Conservation (phyloP, 371 early-diverging fungal genomes). For the Mortierella sp. region DNA sequence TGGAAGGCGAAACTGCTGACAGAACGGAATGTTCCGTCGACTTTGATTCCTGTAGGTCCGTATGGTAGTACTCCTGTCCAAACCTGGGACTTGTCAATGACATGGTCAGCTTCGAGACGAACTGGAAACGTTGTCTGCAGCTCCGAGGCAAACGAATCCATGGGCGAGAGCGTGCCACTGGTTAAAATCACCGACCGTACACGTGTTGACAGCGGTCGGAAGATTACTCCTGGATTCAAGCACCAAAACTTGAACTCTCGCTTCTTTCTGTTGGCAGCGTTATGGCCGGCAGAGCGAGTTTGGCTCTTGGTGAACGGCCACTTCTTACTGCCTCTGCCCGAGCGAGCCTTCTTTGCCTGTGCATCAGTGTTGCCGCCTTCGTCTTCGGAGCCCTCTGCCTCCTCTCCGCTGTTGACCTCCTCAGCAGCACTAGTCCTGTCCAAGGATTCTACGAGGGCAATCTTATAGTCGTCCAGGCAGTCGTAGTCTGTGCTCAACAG, state of each 20-base stretch:
- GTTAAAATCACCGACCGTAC: constrained; percentile 81
- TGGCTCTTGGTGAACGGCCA: background rate
- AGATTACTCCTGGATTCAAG: constrained; percentile 73
- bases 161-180: constrained; percentile 88
- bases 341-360: background rate
- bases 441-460: constrained; percentile 56
- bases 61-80: constrained; percentile 38
- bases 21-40: constrained; percentile 27
- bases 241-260: constrained; percentile 63
- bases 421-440: constrained; percentile 13
- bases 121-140: constrained; percentile 57
- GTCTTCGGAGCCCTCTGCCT: constrained; percentile 3
- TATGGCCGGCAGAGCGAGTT: background rate
- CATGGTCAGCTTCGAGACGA: constrained; percentile 34
- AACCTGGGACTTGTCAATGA: constrained; percentile 41
- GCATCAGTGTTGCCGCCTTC: background rate
- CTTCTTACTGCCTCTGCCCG: no score
- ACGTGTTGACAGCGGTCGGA: constrained; percentile 58
- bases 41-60: constrained; percentile 23
- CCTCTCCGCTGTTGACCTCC: background rate
- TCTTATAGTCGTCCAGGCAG: constrained; percentile 58
- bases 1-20: constrained; percentile 62
- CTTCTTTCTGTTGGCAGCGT: constrained; percentile 23
- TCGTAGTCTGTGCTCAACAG: constrained; percentile 43
- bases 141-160: constrained; percentile 80